These are phyloP conservation scores for Phalaenopsis equestris DNA, from an alignment of 106 monocot genomes.

Conservation along the genomic window DNA sequence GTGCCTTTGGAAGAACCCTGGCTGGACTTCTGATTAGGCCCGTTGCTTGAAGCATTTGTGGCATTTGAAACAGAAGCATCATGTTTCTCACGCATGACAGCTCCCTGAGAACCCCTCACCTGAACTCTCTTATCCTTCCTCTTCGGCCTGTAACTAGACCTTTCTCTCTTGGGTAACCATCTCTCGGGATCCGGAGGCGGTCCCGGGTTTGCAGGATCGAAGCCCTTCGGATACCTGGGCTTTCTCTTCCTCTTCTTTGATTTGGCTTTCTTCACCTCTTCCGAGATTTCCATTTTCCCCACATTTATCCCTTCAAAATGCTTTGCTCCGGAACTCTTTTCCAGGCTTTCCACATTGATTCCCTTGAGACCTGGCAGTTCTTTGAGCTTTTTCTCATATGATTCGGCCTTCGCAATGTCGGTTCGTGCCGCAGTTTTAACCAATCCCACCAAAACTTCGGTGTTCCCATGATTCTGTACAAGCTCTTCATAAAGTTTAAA, in stretches of 20 bases:
- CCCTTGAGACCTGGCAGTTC: slow-evolving; percentile 60
- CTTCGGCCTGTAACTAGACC: slow-evolving; percentile 83
- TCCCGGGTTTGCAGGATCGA: slow-evolving; percentile 85
- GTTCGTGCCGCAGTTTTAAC: slow-evolving; percentile 38
- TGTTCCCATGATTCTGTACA: slow-evolving; percentile 19
- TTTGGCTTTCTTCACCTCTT: slow-evolving; percentile 58
- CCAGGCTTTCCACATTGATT: slow-evolving; percentile 56
- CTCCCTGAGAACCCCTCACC: slow-evolving; percentile 86
- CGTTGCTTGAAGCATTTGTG: background rate
- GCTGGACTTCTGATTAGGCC: slow-evolving; percentile 19
- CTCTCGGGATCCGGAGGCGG: slow-evolving; percentile 95
- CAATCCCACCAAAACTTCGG: slow-evolving; percentile 48
- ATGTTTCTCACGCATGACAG: slow-evolving; percentile 74
- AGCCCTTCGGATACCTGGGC: slow-evolving; percentile 87
- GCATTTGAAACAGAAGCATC: slow-evolving; percentile 24
- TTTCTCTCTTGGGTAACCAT: slow-evolving; percentile 90
- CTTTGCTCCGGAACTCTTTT: slow-evolving; percentile 82
- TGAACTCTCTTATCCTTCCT: slow-evolving; percentile 93
- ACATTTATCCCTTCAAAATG: slow-evolving; percentile 38
- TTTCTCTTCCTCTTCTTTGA: slow-evolving; percentile 93
- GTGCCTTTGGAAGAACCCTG: slow-evolving; percentile 32
- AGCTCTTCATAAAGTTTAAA: slow-evolving; percentile 50
- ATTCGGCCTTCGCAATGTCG: slow-evolving; percentile 78
- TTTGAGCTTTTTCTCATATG: slow-evolving; percentile 64
- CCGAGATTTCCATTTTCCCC: slow-evolving; percentile 34